Percentiles rank a stretch among this genome's conserved stretches.
phyloP scores from a whole-genome alignment of 139 green algal species.

The Chlorella sp. region DNA sequence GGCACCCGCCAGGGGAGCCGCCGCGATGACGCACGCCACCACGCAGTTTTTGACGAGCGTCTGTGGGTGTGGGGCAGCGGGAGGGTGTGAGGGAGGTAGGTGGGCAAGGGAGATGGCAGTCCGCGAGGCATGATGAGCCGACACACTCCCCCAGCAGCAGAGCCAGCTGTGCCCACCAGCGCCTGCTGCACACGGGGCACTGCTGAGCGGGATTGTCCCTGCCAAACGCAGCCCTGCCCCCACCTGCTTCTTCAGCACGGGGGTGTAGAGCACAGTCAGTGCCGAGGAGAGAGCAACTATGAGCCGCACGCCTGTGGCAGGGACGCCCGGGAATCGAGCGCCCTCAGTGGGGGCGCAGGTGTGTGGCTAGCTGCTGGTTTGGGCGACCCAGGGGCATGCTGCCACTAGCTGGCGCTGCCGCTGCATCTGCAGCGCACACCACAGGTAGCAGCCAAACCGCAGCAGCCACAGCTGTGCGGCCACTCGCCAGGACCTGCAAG shows the following conservation, averaged over 20 bases:
- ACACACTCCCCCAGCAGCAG: too few relatives aligned
- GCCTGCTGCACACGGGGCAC: too few relatives aligned
- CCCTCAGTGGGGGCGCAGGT: background rate
- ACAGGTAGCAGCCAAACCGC: background rate
- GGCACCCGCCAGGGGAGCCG: conserved; percentile 42
- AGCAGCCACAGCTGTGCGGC: background rate
- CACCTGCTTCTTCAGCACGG: conserved; percentile 71
- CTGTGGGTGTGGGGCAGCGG: too few relatives aligned
- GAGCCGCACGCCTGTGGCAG: conserved; percentile 43
- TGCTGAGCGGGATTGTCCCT: too few relatives aligned
- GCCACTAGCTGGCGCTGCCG: background rate
- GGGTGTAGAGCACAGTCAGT: conserved; percentile 71
- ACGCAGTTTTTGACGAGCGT: conserved; percentile 68
- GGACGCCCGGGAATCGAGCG: too few relatives aligned
- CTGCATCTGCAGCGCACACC: too few relatives aligned
- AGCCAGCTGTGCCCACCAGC: too few relatives aligned
- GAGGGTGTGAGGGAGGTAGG: too few relatives aligned
- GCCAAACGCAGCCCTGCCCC: too few relatives aligned
- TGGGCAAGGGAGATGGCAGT: too few relatives aligned
- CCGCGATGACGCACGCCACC: conserved; percentile 71
- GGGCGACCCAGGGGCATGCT: too few relatives aligned
- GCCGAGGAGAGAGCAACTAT: conserved; percentile 63
- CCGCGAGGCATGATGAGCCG: too few relatives aligned
- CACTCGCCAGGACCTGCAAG: background rate
- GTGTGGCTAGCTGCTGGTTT: background rate